Conservation (phyloP, 495 filamentous ascomycete genomes). For the Podospora fimiseda region DNA sequence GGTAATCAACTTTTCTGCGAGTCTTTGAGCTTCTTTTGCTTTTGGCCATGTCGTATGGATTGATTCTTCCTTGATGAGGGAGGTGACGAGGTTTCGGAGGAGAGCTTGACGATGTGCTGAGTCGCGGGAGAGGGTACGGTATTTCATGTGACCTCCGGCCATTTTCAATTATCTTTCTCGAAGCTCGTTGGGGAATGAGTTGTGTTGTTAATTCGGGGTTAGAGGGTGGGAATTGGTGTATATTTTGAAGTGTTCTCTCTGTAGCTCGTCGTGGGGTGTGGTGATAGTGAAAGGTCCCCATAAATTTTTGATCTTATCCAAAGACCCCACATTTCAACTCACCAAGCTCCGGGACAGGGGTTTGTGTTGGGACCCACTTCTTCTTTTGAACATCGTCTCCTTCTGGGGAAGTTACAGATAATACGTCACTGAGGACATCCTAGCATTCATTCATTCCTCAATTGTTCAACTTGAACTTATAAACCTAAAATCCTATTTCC, state of each 20-base stretch:
- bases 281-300: not conserved
- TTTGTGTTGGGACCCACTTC: not conserved
- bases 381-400: not conserved
- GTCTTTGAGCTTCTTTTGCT: slow-evolving; percentile 89
- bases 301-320: slow-evolving; percentile 5
- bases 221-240: not conserved
- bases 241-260: not conserved
- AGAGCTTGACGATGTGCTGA: slow-evolving; percentile 86
- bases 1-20: slow-evolving; percentile 91
- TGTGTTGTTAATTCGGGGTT: slow-evolving; percentile 10
- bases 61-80: slow-evolving; percentile 85
- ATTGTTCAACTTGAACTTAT: too few species aligned
- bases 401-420: not conserved
- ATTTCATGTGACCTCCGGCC: slow-evolving; percentile 78
- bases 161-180: slow-evolving; percentile 40
- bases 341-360: not conserved
- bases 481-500: too few species aligned
- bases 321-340: not conserved
- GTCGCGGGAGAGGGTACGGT: slow-evolving; percentile 76
- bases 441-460: too few species aligned
- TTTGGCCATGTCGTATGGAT: slow-evolving; percentile 94
- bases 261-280: not conserved
- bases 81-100: slow-evolving; percentile 92
- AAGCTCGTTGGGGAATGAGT: not conserved
- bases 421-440: not conserved